phyloP scores from a whole-genome alignment of 2,329 filamentous ascomycete species.

The Cordyceps cateniannulata region DNA sequence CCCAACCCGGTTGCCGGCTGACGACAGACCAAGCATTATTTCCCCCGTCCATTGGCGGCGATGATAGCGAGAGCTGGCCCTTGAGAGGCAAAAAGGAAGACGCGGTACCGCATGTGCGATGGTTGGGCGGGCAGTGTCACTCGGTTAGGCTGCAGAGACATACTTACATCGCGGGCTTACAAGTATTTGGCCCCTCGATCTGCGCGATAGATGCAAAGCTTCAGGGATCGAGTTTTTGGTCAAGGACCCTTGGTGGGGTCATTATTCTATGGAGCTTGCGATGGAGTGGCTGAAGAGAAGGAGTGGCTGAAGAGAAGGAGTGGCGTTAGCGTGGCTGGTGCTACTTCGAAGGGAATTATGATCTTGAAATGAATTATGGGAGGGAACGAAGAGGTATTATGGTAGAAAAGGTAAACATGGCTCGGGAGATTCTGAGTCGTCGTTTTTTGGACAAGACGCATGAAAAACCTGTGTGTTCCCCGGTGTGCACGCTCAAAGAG shows the following conservation, averaged over 20 bases:
- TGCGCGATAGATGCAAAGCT: not conserved
- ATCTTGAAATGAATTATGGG: not conserved
- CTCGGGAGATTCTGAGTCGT: not conserved
- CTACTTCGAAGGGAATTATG: not conserved
- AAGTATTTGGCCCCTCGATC: not conserved
- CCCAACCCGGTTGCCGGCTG: too few species aligned
- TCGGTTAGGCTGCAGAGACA: not conserved
- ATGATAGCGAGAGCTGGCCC: not conserved
- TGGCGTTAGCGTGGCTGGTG: not conserved
- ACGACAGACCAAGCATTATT: not conserved
- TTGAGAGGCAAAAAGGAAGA: not conserved
- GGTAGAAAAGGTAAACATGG: not conserved
- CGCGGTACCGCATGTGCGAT: not conserved
- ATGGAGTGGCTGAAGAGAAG: not conserved
- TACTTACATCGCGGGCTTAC: too few species aligned
- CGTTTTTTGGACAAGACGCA: not conserved
- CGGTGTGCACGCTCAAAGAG: not conserved
- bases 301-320: not conserved
- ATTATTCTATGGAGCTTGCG: not conserved
- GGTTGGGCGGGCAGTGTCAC: not conserved
- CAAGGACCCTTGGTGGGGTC: not conserved
- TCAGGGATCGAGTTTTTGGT: not conserved
- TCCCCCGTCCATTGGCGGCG: not conserved
- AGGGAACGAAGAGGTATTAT: too few species aligned
- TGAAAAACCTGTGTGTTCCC: not conserved